A percentile compares a stretch with the other conserved stretches of the same genome.
Evolutionary conservation across 352 stramenopile genomes (phyloP).

Genomic region (Phytophthora pluvialis): DNA sequence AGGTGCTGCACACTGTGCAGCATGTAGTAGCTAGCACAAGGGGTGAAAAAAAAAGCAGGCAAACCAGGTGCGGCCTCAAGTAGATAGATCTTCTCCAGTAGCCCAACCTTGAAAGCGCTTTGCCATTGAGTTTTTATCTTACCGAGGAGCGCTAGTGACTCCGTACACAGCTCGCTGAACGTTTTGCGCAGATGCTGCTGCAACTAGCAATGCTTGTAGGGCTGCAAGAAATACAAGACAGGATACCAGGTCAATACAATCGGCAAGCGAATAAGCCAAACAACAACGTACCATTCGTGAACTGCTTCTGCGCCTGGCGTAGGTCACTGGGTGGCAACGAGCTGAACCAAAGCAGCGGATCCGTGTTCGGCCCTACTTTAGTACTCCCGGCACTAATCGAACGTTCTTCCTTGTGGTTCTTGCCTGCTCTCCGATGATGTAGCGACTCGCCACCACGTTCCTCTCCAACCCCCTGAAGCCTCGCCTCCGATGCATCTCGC

Average conservation of each 20-base stretch:
- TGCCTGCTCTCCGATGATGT: constrained; percentile 25
- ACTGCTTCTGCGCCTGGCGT: constrained; percentile 68
- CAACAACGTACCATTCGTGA: constrained; percentile 50
- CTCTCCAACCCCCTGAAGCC: not conserved
- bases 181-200: constrained; percentile 36
- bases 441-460: constrained; percentile 4
- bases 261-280: not conserved
- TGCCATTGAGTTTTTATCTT: not conserved
- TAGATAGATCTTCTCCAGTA: not conserved
- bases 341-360: constrained; percentile 75
- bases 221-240: constrained; percentile 21
- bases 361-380: not conserved
- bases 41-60: not conserved
- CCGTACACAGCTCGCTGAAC: constrained; percentile 34
- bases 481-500: constrained; percentile 9
- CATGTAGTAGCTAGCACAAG: not conserved
- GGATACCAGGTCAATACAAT: not conserved
- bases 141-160: constrained; percentile 1
- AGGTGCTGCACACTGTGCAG: not conserved
- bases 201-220: constrained; percentile 45
- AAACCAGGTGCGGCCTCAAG: not conserved
- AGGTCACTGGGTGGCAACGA: constrained; percentile 71
- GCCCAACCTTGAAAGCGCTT: constrained; percentile 4
- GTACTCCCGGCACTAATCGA: not conserved
- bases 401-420: constrained; percentile 7